Evolutionary conservation across 2,329 filamentous ascomycete genomes (phyloP).

Genomic region (Fusarium brachygibbosum): DNA sequence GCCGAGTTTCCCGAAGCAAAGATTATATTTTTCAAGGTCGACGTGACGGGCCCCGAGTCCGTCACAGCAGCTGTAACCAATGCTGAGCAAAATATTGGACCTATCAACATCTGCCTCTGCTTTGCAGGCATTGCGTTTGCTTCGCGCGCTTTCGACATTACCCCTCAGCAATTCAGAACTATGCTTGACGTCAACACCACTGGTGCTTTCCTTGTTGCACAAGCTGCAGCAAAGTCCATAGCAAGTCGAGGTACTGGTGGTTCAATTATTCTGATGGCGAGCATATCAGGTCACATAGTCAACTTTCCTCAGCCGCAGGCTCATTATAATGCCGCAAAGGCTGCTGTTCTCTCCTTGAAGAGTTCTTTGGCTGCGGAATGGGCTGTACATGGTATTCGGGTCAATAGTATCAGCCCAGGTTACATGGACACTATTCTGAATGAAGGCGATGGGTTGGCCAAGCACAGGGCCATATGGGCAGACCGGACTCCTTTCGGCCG

Average conservation of each 20-base stretch:
- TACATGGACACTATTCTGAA: constrained; percentile 30
- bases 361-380: constrained; percentile 23
- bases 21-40: constrained; percentile 10
- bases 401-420: constrained; percentile 25
- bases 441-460: constrained; percentile 19
- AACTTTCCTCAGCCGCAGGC: constrained; percentile 80
- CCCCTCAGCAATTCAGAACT: constrained; percentile 70
- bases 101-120: constrained; percentile 17
- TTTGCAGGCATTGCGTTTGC: constrained; percentile 47
- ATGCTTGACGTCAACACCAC: constrained; percentile 80
- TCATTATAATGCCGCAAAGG: constrained; percentile 72
- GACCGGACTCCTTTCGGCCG: constrained; percentile 17
- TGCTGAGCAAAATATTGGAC: background rate
- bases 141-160: constrained; percentile 71
- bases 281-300: constrained; percentile 75
- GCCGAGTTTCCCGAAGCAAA: constrained; percentile 7
- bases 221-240: constrained; percentile 65
- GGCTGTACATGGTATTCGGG: constrained; percentile 17
- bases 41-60: constrained; percentile 12
- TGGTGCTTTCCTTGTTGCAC: constrained; percentile 77
- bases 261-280: constrained; percentile 75
- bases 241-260: constrained; percentile 63
- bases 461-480: constrained; percentile 22
- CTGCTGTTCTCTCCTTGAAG: constrained; percentile 17
- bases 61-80: background rate